Conservation (phyloP, 306 rosid genomes). For the Gleditsia sinensis region DNA sequence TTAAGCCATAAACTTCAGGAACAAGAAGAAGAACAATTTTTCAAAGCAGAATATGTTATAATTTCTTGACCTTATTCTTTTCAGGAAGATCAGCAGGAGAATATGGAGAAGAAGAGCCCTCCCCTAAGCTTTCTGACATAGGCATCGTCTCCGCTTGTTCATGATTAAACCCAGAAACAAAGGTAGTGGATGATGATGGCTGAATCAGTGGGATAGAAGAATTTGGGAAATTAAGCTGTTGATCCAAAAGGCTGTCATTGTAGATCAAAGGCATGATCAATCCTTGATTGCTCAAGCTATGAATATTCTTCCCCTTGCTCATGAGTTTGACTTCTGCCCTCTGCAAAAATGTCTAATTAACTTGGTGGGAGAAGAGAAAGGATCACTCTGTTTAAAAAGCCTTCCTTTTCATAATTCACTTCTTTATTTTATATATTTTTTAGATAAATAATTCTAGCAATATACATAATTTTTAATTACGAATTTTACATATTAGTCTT, state of each 20-base stretch:
- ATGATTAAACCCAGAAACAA: slow-evolving; percentile 5
- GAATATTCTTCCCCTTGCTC: slow-evolving; percentile 29
- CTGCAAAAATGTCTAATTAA: background rate
- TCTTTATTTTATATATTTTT: background rate
- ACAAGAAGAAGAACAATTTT: background rate
- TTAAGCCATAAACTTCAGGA: background rate
- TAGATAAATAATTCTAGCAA: background rate
- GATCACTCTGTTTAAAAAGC: background rate
- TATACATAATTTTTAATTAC: no score
- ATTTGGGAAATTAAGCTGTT: slow-evolving; percentile 24
- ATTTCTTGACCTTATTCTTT: slow-evolving; percentile 38
- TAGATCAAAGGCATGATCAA: slow-evolving; percentile 37
- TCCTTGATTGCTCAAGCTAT: background rate
- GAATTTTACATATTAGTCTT: no score
- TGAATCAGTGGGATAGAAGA: slow-evolving; percentile 24
- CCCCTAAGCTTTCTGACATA: background rate
- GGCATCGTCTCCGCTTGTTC: slow-evolving; percentile 16
- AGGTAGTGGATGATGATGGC: slow-evolving; percentile 18
- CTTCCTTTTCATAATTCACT: background rate
- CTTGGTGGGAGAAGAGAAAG: slow-evolving; percentile 14
- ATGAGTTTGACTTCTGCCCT: slow-evolving; percentile 24
- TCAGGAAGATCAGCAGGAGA: slow-evolving; percentile 2
- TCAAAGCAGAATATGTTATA: background rate
- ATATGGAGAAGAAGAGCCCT: slow-evolving; percentile 28
- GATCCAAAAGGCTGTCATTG: slow-evolving; percentile 9